phyloP scores from a whole-genome alignment of 2,329 filamentous ascomycete genomes.

The Botrytis fabae region DNA sequence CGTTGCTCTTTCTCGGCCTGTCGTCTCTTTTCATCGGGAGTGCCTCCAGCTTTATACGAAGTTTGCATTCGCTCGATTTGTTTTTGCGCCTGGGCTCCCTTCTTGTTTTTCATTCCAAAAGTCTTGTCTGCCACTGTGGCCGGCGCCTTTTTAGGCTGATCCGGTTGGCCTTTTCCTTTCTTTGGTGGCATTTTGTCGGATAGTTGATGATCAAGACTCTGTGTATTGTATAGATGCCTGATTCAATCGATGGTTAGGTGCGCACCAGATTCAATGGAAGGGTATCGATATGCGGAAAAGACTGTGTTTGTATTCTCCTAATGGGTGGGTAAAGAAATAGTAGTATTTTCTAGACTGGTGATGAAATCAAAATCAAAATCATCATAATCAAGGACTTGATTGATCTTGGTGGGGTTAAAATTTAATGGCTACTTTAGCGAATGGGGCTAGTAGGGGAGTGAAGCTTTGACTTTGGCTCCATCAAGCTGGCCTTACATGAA shows the following conservation, averaged over 20 bases:
- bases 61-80: slow-evolving; percentile 82
- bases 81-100: slow-evolving; percentile 86
- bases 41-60: slow-evolving; percentile 71
- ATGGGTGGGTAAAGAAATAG: slow-evolving; percentile 7
- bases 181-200: slow-evolving; percentile 71
- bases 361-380: slow-evolving; percentile 8
- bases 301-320: slow-evolving; percentile 31
- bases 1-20: slow-evolving; percentile 65
- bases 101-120: slow-evolving; percentile 99
- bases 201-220: background rate
- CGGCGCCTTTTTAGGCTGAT: slow-evolving; percentile 53
- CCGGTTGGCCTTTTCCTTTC: slow-evolving; percentile 51
- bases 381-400: slow-evolving; percentile 28
- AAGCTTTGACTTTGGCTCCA: slow-evolving; percentile 23
- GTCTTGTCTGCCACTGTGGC: slow-evolving; percentile 83
- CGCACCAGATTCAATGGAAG: background rate
- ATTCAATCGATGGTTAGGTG: background rate
- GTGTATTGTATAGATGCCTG: background rate
- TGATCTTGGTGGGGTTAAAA: slow-evolving; percentile 32
- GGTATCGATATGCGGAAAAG: slow-evolving; percentile 34
- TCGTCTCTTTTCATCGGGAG: slow-evolving; percentile 84
- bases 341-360: slow-evolving; percentile 14
- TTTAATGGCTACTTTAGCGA: slow-evolving; percentile 37
- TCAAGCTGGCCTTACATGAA: slow-evolving; percentile 41
- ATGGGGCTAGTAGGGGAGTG: slow-evolving; percentile 15